Evolutionary conservation across 2,329 filamentous ascomycete genomes (phyloP), one percentile per base, ranked within the genome.

Genomic region (Colletotrichum aenigma): DNA sequence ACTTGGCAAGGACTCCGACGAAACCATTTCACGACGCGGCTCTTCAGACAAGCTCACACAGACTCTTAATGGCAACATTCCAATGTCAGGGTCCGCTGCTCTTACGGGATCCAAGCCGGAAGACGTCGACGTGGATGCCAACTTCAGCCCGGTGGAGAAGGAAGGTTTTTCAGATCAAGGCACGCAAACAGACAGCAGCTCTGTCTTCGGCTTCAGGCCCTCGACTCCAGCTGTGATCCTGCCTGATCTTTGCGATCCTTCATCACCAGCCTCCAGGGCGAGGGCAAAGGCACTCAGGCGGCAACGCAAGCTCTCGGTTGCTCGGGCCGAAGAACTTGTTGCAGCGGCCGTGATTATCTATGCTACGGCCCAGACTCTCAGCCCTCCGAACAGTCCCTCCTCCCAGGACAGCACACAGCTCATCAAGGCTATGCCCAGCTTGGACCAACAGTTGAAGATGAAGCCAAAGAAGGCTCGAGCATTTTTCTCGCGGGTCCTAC

Each of bases 341-440:
- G 89, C 89, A 38, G 87, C 89, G 38, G 89, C 88, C 16, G 89
- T 90, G 28, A 85, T 90, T 28, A 86, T 91, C 24, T 89, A 89
- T 76, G 89, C 90, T 52, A 85, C 89, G 10, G 88, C 85, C 38
- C 88, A 88, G 76, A 86, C 84, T 58, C 80, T 90, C 73, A 88
- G 86, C 72, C 86, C 87, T 61, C 83, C 83, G 30, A 81, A 80
- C 34, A 86, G 84, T 78, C 86, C 80, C 15, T 68, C 43, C 65
- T 78, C 77, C 36, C 71, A 79, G 65, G 61, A 60, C 55, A 71
- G 72, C 65, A 34, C 74, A 18, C 70, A 69, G 62, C 61, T 80
- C 65, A 79, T 82, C 64, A 77, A 79, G 68, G 78, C 78, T 32
- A 68, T 82, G 58, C 78, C 81, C 62, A 79, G 78, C 77, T 74